These are phyloP conservation scores for Phaseolus coccineus DNA, from an alignment of 331 rosid genomes.

Conservation along the genomic window DNA sequence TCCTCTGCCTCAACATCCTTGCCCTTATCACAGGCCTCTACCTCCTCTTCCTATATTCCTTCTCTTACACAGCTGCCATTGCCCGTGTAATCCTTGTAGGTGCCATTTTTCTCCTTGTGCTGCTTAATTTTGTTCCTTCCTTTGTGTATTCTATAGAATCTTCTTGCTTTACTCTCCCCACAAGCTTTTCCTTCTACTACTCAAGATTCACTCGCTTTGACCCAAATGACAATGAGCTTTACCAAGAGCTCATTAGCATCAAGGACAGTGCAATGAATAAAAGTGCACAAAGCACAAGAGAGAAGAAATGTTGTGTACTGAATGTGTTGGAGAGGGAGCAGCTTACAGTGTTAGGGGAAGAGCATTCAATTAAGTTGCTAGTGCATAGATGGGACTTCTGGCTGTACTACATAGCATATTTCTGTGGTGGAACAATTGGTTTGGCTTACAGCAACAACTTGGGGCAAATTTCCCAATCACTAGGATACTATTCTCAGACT, in stretches of 20 bases:
- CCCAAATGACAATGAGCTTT: constrained; percentile 53
- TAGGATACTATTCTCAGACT: constrained; percentile 61
- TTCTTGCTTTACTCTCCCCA: constrained; percentile 36
- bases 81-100: constrained; percentile 64
- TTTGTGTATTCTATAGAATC: constrained; percentile 50
- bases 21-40: constrained; percentile 79
- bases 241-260: constrained; percentile 51
- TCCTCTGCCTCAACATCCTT: constrained; percentile 64
- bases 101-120: constrained; percentile 58
- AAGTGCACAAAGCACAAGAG: constrained; percentile 23
- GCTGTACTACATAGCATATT: constrained; percentile 76
- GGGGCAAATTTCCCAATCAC: constrained; percentile 85
- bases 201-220: constrained; percentile 39
- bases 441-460: constrained; percentile 86
- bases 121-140: constrained; percentile 61
- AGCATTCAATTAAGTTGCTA: constrained; percentile 58
- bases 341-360: constrained; percentile 64
- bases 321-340: constrained; percentile 58
- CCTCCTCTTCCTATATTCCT: constrained; percentile 60
- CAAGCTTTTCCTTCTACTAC: constrained; percentile 24
- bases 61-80: constrained; percentile 42
- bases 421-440: constrained; percentile 86
- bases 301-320: constrained; percentile 44
- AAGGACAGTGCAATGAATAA: constrained; percentile 1
- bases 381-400: constrained; percentile 72